Conservation (phyloP, 352 stramenopile genomes). For the Sclerospora graminicola region DNA sequence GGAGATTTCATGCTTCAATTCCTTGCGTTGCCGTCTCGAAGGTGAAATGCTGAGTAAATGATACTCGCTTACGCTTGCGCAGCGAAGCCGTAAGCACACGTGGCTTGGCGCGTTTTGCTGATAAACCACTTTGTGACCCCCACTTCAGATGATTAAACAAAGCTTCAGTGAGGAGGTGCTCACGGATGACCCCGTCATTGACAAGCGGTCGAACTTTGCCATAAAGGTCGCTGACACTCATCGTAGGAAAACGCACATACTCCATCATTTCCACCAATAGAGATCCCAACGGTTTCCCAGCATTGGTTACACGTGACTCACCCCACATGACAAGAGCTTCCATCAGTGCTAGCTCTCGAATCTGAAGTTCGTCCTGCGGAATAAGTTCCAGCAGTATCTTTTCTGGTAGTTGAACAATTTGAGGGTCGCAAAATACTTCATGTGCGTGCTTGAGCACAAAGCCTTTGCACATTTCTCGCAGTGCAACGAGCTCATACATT, state of each 20-base stretch:
- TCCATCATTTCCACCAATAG: slow-evolving; percentile 72
- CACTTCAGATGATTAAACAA: slow-evolving; percentile 84
- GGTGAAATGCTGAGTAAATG: slow-evolving; percentile 83
- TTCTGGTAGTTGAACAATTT: slow-evolving; percentile 70
- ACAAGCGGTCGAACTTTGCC: slow-evolving; percentile 77
- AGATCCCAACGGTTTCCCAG: slow-evolving; percentile 33
- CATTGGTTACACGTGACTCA: slow-evolving; percentile 44
- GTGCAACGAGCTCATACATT: slow-evolving; percentile 71
- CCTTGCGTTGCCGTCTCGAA: slow-evolving; percentile 38
- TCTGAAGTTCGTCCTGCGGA: slow-evolving; percentile 75
- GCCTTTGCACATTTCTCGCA: slow-evolving; percentile 75
- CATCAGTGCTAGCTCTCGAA: slow-evolving; percentile 68
- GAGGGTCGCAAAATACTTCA: slow-evolving; percentile 66
- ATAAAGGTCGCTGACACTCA: slow-evolving; percentile 81
- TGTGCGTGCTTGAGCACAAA: slow-evolving; percentile 77
- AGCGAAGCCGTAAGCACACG: slow-evolving; percentile 48
- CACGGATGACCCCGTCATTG: slow-evolving; percentile 47
- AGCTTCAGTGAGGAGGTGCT: slow-evolving; percentile 65
- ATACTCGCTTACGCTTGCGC: slow-evolving; percentile 80
- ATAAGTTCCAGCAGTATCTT: slow-evolving; percentile 79
- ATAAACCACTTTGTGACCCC: slow-evolving; percentile 50
- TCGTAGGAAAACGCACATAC: slow-evolving; percentile 75
- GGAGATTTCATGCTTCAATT: slow-evolving; percentile 6
- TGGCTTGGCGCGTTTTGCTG: slow-evolving; percentile 50
- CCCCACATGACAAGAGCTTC: slow-evolving; percentile 75